A percentile compares a stretch with the other conserved stretches of the same genome.
Conservation (phyloP, 2,329 filamentous ascomycete genomes). For the Alternaria hordeiaustralica region DNA sequence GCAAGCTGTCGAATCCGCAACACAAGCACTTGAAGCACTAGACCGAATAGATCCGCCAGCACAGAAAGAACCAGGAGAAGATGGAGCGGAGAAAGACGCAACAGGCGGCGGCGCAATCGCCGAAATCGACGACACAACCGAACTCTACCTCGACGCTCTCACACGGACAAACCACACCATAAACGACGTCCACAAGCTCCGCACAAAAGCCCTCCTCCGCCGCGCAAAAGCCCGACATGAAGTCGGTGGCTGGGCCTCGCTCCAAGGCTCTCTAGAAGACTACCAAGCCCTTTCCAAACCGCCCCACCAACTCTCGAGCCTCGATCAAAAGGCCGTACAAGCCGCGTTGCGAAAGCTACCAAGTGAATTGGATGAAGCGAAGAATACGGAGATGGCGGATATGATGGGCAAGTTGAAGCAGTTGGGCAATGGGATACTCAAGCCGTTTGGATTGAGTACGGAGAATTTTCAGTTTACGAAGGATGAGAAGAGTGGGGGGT, state of each 20-base stretch:
- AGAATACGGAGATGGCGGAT: slow-evolving; percentile 87
- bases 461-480: slow-evolving; percentile 95
- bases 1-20: slow-evolving; percentile 76
- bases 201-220: slow-evolving; percentile 81
- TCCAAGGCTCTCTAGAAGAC: slow-evolving; percentile 80
- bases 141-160: slow-evolving; percentile 42
- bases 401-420: slow-evolving; percentile 98
- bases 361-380: slow-evolving; percentile 73
- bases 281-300: slow-evolving; percentile 72
- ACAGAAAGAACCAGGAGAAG: slow-evolving; percentile 45
- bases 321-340: slow-evolving; percentile 73
- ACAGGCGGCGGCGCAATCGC: slow-evolving; percentile 62
- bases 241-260: slow-evolving; percentile 76
- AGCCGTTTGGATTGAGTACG: slow-evolving; percentile 91
- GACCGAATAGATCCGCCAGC: slow-evolving; percentile 62
- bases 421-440: slow-evolving; percentile 88
- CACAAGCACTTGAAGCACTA: slow-evolving; percentile 74
- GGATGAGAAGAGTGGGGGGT: slow-evolving; percentile 86
- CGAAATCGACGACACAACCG: slow-evolving; percentile 61
- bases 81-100: slow-evolving; percentile 57
- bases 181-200: slow-evolving; percentile 76
- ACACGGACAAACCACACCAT: slow-evolving; percentile 34
- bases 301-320: slow-evolving; percentile 63
- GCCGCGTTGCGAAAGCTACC: slow-evolving; percentile 71
- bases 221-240: slow-evolving; percentile 76